phyloP scores from a whole-genome alignment of 2,329 filamentous ascomycete genomes.

The Stemphylium beticola region DNA sequence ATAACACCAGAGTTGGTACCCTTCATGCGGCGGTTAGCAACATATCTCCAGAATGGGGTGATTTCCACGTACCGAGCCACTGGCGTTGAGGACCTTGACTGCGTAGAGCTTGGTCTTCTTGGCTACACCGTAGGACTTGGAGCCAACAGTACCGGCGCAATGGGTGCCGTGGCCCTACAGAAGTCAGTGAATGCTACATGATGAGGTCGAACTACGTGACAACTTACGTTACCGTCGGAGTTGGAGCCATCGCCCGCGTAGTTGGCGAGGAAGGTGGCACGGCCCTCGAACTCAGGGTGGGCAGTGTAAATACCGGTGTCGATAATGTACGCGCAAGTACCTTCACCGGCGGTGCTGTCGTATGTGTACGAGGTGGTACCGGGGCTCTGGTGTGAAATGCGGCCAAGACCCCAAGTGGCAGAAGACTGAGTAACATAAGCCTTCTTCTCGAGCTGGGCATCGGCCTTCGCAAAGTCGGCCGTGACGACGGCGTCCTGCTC shows the following conservation, averaged over 20 bases:
- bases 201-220: not conserved
- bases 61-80: slow-evolving; percentile 39
- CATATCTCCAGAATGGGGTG: slow-evolving; percentile 3
- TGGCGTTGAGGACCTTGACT: slow-evolving; percentile 50
- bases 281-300: slow-evolving; percentile 56
- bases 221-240: slow-evolving; percentile 43
- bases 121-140: slow-evolving; percentile 48
- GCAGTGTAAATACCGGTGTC: slow-evolving; percentile 67
- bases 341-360: slow-evolving; percentile 47
- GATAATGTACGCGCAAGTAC: slow-evolving; percentile 65
- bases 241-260: slow-evolving; percentile 44
- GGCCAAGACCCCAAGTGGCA: slow-evolving; percentile 51
- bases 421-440: slow-evolving; percentile 48
- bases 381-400: slow-evolving; percentile 46
- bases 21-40: slow-evolving; percentile 14
- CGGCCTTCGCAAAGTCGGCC: slow-evolving; percentile 30
- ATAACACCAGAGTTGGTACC: slow-evolving; percentile 52
- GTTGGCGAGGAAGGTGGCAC: slow-evolving; percentile 48
- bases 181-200: not conserved
- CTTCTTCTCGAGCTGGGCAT: slow-evolving; percentile 31
- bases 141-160: slow-evolving; percentile 47
- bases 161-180: slow-evolving; percentile 46
- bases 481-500: slow-evolving; percentile 49
- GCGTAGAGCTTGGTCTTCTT: slow-evolving; percentile 49
- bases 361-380: slow-evolving; percentile 48